Conservation (phyloP, 148 eudicot genomes). For the Cornus florida region DNA sequence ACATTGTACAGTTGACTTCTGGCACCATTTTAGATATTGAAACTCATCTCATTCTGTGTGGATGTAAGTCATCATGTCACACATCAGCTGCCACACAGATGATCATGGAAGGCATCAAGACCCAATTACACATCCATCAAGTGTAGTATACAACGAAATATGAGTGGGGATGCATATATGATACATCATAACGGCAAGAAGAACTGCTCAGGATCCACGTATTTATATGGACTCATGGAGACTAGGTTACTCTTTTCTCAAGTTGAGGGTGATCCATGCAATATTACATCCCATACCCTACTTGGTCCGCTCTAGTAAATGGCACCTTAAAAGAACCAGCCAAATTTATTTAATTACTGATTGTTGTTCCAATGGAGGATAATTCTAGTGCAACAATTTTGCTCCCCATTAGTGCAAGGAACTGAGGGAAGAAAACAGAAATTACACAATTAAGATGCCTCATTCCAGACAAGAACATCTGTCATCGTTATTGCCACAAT, state of each 20-base stretch:
- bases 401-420: too few relatives aligned
- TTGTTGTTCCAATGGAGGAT: too few relatives aligned
- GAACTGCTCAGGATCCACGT: neutral
- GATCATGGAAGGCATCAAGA: neutral
- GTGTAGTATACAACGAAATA: neutral
- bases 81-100: neutral
- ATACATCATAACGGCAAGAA: neutral
- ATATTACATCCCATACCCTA: neutral
- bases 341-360: too few relatives aligned
- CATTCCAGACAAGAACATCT: too few relatives aligned
- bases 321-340: neutral
- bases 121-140: neutral
- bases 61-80: neutral
- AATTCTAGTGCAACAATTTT: too few relatives aligned
- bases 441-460: too few relatives aligned
- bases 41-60: neutral
- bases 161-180: neutral
- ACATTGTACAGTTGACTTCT: neutral
- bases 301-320: neutral
- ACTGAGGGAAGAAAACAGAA: too few relatives aligned
- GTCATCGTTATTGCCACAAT: too few relatives aligned
- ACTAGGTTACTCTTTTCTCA: neutral
- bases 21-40: neutral
- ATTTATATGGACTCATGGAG: neutral
- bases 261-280: neutral